Evolutionary conservation across 345 rosid species (phyloP), one percentile per base, ranked within the genome.

Genomic region (Brassica incana): DNA sequence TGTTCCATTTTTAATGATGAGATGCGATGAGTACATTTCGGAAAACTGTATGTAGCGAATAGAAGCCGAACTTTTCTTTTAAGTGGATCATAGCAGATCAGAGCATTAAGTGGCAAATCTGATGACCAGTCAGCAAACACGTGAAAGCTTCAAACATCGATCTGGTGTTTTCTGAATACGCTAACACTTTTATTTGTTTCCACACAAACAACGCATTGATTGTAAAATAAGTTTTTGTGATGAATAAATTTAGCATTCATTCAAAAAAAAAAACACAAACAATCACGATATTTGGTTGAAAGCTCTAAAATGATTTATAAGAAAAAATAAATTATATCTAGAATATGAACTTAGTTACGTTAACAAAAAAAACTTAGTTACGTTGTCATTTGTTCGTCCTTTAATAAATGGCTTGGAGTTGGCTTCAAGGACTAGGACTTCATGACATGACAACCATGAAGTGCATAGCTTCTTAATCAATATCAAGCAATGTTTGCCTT

Each of bases 11-110:
- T 69, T 61, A 45, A 56, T 12, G 48, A 77, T 69, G 27, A 67
- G 29, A 36, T 38, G 5, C 9, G 18, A 25, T 10, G 3, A 25
- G 36, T 67, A 59, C 15, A 63, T 73, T 43, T 23, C 18, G 1
- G 64, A 23, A 61, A 61, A 8, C 35, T 65, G 6, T 56, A 38
- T 67, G 73, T 65, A 65, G 50, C 50, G 50, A 35, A 65, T 36
- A 18, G 69, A 65, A 65, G 36, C 50, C 5, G 50, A 7, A n/a
- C 6, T n/a, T 63, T n/a, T 64, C 67, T 32, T 64, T 30, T 64
- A 64, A n/a, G 32, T 15, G 32, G 32, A 29, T 32, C 11, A 32
- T 3, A 32, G 43, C 23, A 64, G 11, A 32, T 63, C 15, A 12
- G 40, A 63, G 20, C 40, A 30, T 15, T 33, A 65, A 65, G 68